Evolutionary conservation across 352 stramenopile species (phyloP).

Genomic region (Phytophthora rubi): DNA sequence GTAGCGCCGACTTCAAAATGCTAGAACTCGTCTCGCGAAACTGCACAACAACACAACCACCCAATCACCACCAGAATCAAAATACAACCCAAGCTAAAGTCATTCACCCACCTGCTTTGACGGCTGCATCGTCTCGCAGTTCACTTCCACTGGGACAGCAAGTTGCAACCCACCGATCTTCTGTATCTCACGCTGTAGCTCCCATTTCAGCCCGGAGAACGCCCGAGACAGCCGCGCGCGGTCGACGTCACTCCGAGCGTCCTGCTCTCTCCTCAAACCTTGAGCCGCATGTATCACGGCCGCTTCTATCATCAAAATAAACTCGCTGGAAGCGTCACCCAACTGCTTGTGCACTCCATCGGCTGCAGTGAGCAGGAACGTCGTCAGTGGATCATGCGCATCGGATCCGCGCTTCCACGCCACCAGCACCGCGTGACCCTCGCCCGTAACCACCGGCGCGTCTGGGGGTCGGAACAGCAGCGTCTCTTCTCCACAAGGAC

Average conservation of each 20-base stretch:
- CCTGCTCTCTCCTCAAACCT: slow-evolving; percentile 2
- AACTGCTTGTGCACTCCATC: slow-evolving; percentile 56
- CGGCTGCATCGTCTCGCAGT: slow-evolving; percentile 22
- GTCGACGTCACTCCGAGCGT: slow-evolving; percentile 4
- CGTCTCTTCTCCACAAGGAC: slow-evolving; percentile 52
- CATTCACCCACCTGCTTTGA: slow-evolving; percentile 24
- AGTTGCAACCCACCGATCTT: slow-evolving; percentile 10
- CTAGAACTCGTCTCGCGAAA: slow-evolving; percentile 28
- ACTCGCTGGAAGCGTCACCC: slow-evolving; percentile 63
- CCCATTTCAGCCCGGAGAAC: slow-evolving; percentile 46
- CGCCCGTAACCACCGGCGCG: slow-evolving; percentile 57
- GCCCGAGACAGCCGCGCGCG: slow-evolving; percentile 39
- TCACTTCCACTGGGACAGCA: slow-evolving; percentile 21
- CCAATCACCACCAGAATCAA: neutral
- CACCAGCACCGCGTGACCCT: slow-evolving; percentile 56
- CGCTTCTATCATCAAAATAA: slow-evolving; percentile 63
- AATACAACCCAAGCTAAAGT: too few relatives aligned
- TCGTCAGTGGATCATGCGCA: slow-evolving; percentile 39
- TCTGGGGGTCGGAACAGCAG: slow-evolving; percentile 70
- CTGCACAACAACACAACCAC: slow-evolving; percentile 19
- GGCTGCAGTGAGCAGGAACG: slow-evolving; percentile 53
- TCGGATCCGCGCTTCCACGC: slow-evolving; percentile 44
- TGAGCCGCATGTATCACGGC: slow-evolving; percentile 24
- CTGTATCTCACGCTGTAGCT: slow-evolving; percentile 30
- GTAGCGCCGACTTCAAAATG: slow-evolving; percentile 50